Base-by-base conservation (phyloP, 2,329 filamentous ascomycete species). In the Geosmithia flava region DNA sequence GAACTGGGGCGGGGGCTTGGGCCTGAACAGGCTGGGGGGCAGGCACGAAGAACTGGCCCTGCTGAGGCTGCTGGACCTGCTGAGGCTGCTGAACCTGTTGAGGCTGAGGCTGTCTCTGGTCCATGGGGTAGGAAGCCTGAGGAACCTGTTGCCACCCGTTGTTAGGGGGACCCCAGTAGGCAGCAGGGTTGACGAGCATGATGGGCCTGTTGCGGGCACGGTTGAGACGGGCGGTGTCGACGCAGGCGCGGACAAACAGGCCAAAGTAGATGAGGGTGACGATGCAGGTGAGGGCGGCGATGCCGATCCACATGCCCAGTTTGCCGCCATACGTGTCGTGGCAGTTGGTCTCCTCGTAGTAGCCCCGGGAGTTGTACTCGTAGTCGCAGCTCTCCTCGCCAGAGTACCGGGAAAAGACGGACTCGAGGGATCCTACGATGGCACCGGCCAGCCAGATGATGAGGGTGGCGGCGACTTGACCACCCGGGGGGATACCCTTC, bases 391-490 rank as follows among this genome's bases (percentile, higher is more conserved):
- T 43, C 45, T 33, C 42, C 23, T 30, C 30, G 15, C 55, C 45
- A 7, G 39, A 27, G 16, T 45, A 41, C 16, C 20, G 37, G 15
- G 44, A 13, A 42, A 51, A 52, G 41, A 55, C 17, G 20, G 50
- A 47, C 43, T 60, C 50, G 20, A 61, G 42, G 44, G 52, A 56
- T 33, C 59, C 58, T 2, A 60, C 49, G 13, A 59, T 27, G 39
- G 56, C 44, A n/a, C 59, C 56, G 20, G 56, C 49, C 7, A 72
- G 52, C 63, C 66, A 71, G 48, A 72, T 57, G 51, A 71, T 46
- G 2, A 73, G 65, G 30, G 65, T 66, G 15, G 69, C 41, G 47
- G 56, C 66, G 33, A 73, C 65, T 44, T 72, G 68, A 7, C 63
- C 65, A 23, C 67, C 69, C 1, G 70, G 68, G 47, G 69, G 67